phyloP scores from a whole-genome alignment of 2,329 filamentous ascomycete genomes.

The Thermomyces lanuginosus region DNA sequence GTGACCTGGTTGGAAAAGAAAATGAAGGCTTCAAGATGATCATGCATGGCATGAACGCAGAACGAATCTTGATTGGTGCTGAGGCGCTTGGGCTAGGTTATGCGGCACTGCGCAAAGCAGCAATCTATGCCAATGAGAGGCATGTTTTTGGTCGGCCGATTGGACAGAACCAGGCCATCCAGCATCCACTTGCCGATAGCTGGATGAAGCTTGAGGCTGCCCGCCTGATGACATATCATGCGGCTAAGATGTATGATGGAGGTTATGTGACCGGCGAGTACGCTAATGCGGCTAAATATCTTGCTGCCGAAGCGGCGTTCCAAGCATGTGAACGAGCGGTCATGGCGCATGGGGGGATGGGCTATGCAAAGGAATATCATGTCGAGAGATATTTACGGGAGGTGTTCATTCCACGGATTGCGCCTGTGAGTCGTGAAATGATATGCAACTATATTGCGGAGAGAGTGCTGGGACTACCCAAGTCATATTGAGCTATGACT shows the following conservation, averaged over 20 bases:
- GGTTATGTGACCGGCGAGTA: slow-evolving; percentile 37
- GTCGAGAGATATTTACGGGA: slow-evolving; percentile 43
- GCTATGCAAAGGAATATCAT: slow-evolving; percentile 42
- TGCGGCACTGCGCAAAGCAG: slow-evolving; percentile 27
- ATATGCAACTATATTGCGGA: slow-evolving; percentile 25
- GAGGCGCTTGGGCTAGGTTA: slow-evolving; percentile 31
- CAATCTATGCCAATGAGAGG: slow-evolving; percentile 33
- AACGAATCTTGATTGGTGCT: slow-evolving; percentile 21
- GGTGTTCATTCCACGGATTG: slow-evolving; percentile 40
- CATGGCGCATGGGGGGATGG: slow-evolving; percentile 41
- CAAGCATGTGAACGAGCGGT: slow-evolving; percentile 40
- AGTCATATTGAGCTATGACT: slow-evolving; percentile 22
- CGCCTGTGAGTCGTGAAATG: slow-evolving; percentile 38
- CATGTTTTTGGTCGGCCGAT: slow-evolving; percentile 27
- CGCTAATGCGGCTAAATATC: slow-evolving; percentile 41
- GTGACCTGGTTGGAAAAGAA: slow-evolving; percentile 27
- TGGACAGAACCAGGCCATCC: slow-evolving; percentile 39
- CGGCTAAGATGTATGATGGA: slow-evolving; percentile 37
- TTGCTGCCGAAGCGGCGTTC: slow-evolving; percentile 44
- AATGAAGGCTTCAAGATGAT: slow-evolving; percentile 32
- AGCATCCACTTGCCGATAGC: slow-evolving; percentile 38
- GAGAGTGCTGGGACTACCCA: slow-evolving; percentile 20
- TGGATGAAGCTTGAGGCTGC: slow-evolving; percentile 45
- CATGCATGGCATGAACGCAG: slow-evolving; percentile 24
- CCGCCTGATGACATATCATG: slow-evolving; percentile 41